Evolutionary conservation across 78 protist species (phyloP), one percentile per base, ranked within the genome.

Genomic region (Pigoraptor vietnamica): DNA sequence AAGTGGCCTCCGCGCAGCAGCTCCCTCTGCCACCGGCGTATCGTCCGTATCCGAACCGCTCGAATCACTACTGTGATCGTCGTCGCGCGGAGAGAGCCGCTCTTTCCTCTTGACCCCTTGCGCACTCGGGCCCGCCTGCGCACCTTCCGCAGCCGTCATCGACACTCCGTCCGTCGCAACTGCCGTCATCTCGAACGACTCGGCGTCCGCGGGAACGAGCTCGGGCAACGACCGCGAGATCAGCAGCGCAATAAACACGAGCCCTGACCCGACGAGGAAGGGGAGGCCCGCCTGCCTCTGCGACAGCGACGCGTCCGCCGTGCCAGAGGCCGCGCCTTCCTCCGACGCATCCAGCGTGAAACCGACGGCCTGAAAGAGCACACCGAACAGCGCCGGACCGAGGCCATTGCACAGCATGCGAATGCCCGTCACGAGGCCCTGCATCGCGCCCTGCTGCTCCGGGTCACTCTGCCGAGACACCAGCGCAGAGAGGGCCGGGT

Each of bases 361-460:
- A 6, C 34, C 87, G n/a, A 34, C 87, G 48, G 34, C 32, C 33
- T 86, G 55, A 24, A 86, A 86, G 55, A 86, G 48, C 48, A 37
- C 9, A 48, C 89, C 89, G 37, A 86, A 86, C 37, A 86, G 48
- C 25, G 48, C 55, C 9, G 89, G 89, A 2, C 89, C 89, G 33
- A 86, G 48, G 9, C 89, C 89, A 9, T 21, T 86, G 32, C 89
- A 86, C n/a, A 86, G 89, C 29, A 21, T 86, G 39, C 89, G 89
- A 19, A 86, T 37, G 48, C 89, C 89, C 1, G 89, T 86, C 32
- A 86, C 48, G 29, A 86, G 21, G 48, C 89, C 89, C 48, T 86
- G 89, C 24, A 86, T 36, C 0, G 89, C 89, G 1, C 89, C 89
- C 48, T 86, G 89, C 89, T 86, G 89, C 23, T 37, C 89, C 6